Evolutionary conservation across 768 basidiomycete genomes (phyloP).

Genomic region (Leucosporidium yakuticum): DNA sequence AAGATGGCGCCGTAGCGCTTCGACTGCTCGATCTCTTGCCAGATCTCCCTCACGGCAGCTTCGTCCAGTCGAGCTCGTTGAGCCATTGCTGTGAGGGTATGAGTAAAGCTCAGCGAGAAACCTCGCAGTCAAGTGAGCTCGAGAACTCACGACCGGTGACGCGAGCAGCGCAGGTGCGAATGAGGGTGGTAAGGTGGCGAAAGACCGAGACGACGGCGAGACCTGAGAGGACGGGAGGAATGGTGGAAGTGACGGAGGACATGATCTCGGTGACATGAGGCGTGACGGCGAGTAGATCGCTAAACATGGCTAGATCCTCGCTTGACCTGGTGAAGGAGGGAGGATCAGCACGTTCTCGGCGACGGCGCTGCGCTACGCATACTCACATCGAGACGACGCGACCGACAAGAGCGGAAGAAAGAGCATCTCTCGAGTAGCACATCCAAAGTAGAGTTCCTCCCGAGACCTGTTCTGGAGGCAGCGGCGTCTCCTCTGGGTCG

Average conservation of each 20-base stretch:
- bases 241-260: slow-evolving; percentile 13
- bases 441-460: slow-evolving; percentile 29
- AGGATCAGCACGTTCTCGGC: neutral
- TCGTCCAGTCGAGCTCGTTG: neutral
- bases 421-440: slow-evolving; percentile 20
- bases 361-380: neutral
- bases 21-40: slow-evolving; percentile 18
- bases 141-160: slow-evolving; percentile 2
- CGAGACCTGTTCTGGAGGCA: slow-evolving; percentile 12
- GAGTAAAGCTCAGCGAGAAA: no score
- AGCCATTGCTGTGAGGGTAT: slow-evolving; percentile 6
- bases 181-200: slow-evolving; percentile 6
- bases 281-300: slow-evolving; percentile 18
- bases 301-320: slow-evolving; percentile 21
- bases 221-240: slow-evolving; percentile 18
- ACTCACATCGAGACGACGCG: slow-evolving; percentile 10
- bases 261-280: slow-evolving; percentile 12
- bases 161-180: slow-evolving; percentile 3
- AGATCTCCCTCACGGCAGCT: slow-evolving; percentile 3
- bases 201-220: slow-evolving; percentile 26
- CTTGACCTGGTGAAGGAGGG: neutral
- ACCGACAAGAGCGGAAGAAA: slow-evolving; percentile 6
- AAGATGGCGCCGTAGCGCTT: slow-evolving; percentile 8
- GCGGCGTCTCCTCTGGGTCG: slow-evolving; percentile 15
- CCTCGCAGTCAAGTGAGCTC: no score